Evolutionary conservation across 2,329 filamentous ascomycete species (phyloP), one percentile per base, ranked within the genome.

Genomic region (Alternaria ethzedia): DNA sequence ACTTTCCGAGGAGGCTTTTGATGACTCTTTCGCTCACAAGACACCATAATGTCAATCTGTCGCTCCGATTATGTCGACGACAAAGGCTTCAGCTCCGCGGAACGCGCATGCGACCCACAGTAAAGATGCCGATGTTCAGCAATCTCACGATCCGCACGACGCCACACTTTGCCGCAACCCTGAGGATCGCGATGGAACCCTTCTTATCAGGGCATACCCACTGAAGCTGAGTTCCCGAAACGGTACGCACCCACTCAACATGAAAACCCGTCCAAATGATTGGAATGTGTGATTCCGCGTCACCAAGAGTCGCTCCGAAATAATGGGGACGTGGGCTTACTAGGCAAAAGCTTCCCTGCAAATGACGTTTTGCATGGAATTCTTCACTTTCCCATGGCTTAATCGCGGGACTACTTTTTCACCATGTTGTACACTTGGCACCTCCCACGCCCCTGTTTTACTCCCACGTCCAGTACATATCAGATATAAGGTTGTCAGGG

Each of bases 321-420:
- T 21, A 63, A 26, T 44, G 57, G 57, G 50, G 41, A 30, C 28
- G 36, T 60, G 56, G 52, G 49, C 60, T 5, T 47, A 61, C 51
- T 58, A 58, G 57, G 65, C 49, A 68, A 69, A 67, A 60, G 21
- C 52, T 64, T 69, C 61, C 55, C 49, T 52, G 47, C 54, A 28
- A 56, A 67, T 73, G 68, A 73, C 68, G 66, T 72, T 63, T 57
- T 55, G 25, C 54, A 73, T 72, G 63, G 64, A 68, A 71, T 71
- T 73, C 63, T 63, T 64, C 41, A 65, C 56, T 68, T 71, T 65
- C 56, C 63, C 64, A 68, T 70, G 55, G 54, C 52, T 21, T 12
- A 49, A 32, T 56, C 17, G n/a, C 57, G 47, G 54, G 51, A 21
- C 28, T 30, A 15, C 54, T 25, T 36, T 57, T 56, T 45, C 50